Conservation (phyloP, 2,329 filamentous ascomycete species). For the Exophiala bonariae region DNA sequence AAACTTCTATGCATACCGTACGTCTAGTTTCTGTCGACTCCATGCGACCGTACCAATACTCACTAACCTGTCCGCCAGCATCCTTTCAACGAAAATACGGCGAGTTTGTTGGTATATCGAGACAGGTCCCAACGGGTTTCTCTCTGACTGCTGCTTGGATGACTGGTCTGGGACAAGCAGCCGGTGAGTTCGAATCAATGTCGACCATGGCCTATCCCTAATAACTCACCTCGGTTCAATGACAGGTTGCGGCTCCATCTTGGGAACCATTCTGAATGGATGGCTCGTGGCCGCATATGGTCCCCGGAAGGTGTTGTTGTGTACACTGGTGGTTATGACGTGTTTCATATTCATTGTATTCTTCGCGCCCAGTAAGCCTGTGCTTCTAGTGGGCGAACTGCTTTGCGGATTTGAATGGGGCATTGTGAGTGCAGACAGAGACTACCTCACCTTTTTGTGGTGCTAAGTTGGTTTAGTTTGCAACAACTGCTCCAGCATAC, state of each 20-base stretch:
- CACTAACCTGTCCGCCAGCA: too few species aligned
- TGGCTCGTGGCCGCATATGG: too few species aligned
- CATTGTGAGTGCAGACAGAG: slow-evolving; percentile 4
- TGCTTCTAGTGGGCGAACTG: slow-evolving; percentile 34
- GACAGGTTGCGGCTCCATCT: slow-evolving; percentile 17
- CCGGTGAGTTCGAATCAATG: background rate
- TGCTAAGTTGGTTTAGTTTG: slow-evolving; percentile 23
- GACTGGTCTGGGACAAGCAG: too few species aligned
- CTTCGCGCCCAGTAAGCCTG: slow-evolving; percentile 35
- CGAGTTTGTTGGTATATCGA: background rate
- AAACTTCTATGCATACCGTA: too few species aligned
- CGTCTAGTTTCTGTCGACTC: too few species aligned
- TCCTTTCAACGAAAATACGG: background rate
- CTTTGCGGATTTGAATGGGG: slow-evolving; percentile 51
- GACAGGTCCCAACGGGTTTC: background rate
- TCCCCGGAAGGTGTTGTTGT: too few species aligned
- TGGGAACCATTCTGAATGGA: background rate
- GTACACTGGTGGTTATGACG: slow-evolving; percentile 31
- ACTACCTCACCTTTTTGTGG: too few species aligned
- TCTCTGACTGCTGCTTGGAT: too few species aligned
- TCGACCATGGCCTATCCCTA: background rate
- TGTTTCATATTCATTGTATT: slow-evolving; percentile 36
- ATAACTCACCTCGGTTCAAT: background rate
- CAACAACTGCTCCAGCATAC: slow-evolving; percentile 55
- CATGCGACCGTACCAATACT: too few species aligned